Base-by-base conservation (phyloP, 192 early-diverging fungal genomes). In the Jimgerdemannia flammicorona region DNA sequence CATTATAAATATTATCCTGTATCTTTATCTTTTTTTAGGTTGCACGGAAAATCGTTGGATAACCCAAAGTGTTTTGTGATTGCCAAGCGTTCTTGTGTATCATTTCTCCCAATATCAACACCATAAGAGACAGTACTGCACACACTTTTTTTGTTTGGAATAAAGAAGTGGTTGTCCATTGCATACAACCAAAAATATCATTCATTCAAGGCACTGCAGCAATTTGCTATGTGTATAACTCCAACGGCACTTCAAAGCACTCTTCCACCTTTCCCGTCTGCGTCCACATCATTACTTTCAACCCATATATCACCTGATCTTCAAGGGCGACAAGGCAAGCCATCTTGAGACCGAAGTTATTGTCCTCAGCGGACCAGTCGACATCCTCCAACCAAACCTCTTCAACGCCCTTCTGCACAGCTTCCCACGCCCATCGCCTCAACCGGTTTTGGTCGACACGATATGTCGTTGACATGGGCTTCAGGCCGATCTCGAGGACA, bases 201-300 rank as follows among this genome's bases (percentile, higher is more conserved):
- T 29, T 29, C 29, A 29, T 1, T 29, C 29, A 29, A 29, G 29
- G 29, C 29, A 29, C 29, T 44, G 67, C 81, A n/a, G 84, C 81
- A 4, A 17, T 73, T 3, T 20, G 78, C 42, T 59, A 59, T 59
- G 8, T 14, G 14, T 59, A 59, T 59, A 59, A 10, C 14, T 59
- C 49, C 14, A 59, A 59, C 49, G 49, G 49, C 14, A 59, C 49
- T 10, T 59, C 14, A 59, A 59, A 59, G 49, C 49, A 59, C 14
- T 59, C 49, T 14, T 59, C 49, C 6, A 59, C 49, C 49, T 59
- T 59, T 6, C 49, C 49, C 49, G 49, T 59, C 14, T 59, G 49
- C 49, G 49, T 59, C 49, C 49, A 59, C 49, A 59, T 59, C 49
- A 10, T 59, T 59, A 59, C 14, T 14, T 59, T 59, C 14, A 59